phyloP scores from a whole-genome alignment of 192 early-diverging fungal genomes.

The Geranomyces variabilis region DNA sequence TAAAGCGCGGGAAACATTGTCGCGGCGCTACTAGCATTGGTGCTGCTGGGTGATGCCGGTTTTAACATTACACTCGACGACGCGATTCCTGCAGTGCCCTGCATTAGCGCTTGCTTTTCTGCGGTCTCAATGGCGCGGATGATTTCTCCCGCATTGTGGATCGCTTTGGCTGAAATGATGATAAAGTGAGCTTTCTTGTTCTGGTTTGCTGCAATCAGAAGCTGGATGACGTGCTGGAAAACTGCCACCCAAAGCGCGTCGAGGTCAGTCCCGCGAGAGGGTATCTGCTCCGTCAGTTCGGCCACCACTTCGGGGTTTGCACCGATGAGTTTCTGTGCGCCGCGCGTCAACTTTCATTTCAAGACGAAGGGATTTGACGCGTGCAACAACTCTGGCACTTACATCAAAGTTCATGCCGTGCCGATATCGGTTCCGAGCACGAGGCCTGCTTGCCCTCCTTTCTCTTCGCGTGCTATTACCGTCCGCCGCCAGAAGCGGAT shows the following conservation, averaged over 20 bases:
- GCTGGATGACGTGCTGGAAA: slow-evolving; percentile 52
- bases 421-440: slow-evolving; percentile 19
- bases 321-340: slow-evolving; percentile 44
- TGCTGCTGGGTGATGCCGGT: not conserved
- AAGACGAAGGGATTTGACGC: not conserved
- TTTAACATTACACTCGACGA: not conserved
- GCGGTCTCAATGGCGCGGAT: slow-evolving; percentile 43
- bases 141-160: slow-evolving; percentile 50
- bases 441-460: slow-evolving; percentile 18
- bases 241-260: slow-evolving; percentile 52
- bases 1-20: not conserved
- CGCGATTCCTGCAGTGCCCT: not conserved
- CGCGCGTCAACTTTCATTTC: too few relatives aligned
- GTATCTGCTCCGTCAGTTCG: slow-evolving; percentile 46
- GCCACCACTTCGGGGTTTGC: slow-evolving; percentile 37
- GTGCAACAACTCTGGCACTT: not conserved
- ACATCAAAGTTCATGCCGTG: slow-evolving; percentile 53
- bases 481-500: not conserved
- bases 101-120: slow-evolving; percentile 1
- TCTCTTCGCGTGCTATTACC: not conserved
- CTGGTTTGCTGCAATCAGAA: slow-evolving; percentile 58
- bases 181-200: slow-evolving; percentile 57
- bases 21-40: not conserved
- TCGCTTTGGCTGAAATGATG: slow-evolving; percentile 55
- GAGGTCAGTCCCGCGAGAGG: slow-evolving; percentile 50